A percentile compares a stretch with the other conserved stretches of the same genome.
phyloP scores from a whole-genome alignment of 1,139 yeast genomes.

The Candida sp. region DNA sequence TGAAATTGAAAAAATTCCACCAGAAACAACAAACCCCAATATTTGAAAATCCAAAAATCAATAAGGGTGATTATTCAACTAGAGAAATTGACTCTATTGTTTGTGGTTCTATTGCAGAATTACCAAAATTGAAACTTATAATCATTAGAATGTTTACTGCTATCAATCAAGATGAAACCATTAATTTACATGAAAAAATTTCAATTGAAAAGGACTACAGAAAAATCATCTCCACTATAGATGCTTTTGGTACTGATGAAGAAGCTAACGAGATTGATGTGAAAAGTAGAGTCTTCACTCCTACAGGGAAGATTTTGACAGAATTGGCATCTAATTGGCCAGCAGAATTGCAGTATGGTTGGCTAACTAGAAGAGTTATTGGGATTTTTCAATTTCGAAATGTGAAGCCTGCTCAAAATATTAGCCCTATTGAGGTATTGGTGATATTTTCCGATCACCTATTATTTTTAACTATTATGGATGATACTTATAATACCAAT shows the following conservation, averaged over 20 bases:
- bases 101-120: conserved; percentile 62
- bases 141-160: conserved; percentile 49
- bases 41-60: conserved; percentile 29
- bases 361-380: conserved; percentile 83
- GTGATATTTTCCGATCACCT: conserved; percentile 79
- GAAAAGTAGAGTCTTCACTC: conserved; percentile 74
- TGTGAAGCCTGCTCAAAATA: conserved; percentile 22
- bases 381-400: conserved; percentile 63
- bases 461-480: conserved; percentile 55
- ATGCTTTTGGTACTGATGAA: conserved; percentile 71
- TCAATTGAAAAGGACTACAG: conserved; percentile 33
- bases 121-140: conserved; percentile 67
- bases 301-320: conserved; percentile 83
- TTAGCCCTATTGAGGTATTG: conserved; percentile 48
- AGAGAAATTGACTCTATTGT: conserved; percentile 66
- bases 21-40: conserved; percentile 44
- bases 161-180: conserved; percentile 19
- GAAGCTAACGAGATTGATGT: conserved; percentile 31
- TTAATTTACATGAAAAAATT: conserved; percentile 11
- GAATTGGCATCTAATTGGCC: conserved; percentile 91
- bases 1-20: conserved; percentile 42
- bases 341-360: conserved; percentile 77
- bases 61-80: conserved; percentile 43
- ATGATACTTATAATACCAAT: conserved; percentile 30
- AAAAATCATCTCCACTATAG: conserved; percentile 63